phyloP scores from a whole-genome alignment of 73 alveolate genomes.

The Symbiodinium natans region DNA sequence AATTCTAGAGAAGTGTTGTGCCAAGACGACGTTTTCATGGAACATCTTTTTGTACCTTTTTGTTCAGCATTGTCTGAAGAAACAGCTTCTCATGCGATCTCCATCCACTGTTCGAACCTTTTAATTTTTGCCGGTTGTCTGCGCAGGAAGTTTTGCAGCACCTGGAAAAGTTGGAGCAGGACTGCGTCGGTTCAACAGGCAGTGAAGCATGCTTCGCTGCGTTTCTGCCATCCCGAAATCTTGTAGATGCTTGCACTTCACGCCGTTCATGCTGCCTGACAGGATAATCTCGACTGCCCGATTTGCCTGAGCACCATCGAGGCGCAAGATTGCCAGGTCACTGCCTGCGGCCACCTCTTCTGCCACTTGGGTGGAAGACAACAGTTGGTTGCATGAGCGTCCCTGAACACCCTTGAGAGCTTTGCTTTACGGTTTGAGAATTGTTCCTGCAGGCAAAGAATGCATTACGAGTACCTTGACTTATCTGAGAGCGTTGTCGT shows the following conservation, averaged over 20 bases:
- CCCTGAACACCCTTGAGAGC: background rate
- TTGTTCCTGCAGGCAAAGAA: slow-evolving; percentile 19
- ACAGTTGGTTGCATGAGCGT: background rate
- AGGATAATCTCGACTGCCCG: slow-evolving; percentile 46
- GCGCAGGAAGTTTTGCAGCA: slow-evolving; percentile 45
- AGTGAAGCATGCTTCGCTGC: too few species aligned
- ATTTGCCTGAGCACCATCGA: slow-evolving; percentile 24
- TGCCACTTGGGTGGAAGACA: background rate
- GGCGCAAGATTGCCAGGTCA: slow-evolving; percentile 28
- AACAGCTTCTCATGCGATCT: too few species aligned
- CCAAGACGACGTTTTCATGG: too few species aligned
- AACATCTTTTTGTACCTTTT: too few species aligned
- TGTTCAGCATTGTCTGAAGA: too few species aligned
- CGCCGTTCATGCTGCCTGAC: too few species aligned
- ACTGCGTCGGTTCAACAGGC: background rate
- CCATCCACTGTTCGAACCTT: too few species aligned
- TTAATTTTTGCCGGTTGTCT: too few species aligned
- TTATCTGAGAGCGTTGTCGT: background rate
- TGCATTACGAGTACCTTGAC: background rate
- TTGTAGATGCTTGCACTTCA: too few species aligned
- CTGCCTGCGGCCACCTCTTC: slow-evolving; percentile 54
- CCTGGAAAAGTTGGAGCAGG: slow-evolving; percentile 62
- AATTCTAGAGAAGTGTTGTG: too few species aligned
- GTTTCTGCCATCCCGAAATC: too few species aligned
- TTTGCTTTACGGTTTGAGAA: too few species aligned